A percentile compares a stretch with the other conserved stretches of the same genome.
Evolutionary conservation across 106 monocot genomes (phyloP).

Genomic region (Allium fistulosum): DNA sequence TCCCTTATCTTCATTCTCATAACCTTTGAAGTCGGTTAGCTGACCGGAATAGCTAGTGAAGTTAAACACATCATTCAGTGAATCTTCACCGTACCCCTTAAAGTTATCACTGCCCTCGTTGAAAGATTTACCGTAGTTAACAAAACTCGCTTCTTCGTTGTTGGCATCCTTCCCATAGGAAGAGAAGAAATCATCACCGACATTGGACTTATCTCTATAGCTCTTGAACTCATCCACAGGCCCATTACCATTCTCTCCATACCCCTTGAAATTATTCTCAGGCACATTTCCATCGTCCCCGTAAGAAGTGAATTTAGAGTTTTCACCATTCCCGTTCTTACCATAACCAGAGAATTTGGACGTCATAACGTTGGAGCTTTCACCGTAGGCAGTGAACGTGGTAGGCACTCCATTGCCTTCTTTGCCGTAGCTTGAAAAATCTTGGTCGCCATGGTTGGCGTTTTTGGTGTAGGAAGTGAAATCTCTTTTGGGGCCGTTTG

Average conservation of each 20-base stretch:
- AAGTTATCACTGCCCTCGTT: conserved; percentile 74
- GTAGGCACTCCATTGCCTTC: conserved; percentile 24
- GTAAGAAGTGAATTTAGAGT: conserved; percentile 40
- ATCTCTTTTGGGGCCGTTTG: conserved; percentile 17
- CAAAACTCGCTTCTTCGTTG: conserved; percentile 29
- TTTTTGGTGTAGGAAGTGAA: conserved; percentile 63
- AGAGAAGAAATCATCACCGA: conserved; percentile 71
- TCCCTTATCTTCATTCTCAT: conserved; percentile 31
- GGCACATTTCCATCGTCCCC: conserved; percentile 66
- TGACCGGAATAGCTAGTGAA: conserved; percentile 62
- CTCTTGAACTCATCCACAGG: conserved; percentile 30
- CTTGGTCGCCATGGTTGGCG: conserved; percentile 65
- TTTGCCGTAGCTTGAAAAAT: conserved; percentile 80
- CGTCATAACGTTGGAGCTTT: conserved; percentile 60
- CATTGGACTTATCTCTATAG: conserved; percentile 79
- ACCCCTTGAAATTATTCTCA: conserved; percentile 55
- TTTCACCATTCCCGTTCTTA: conserved; percentile 32
- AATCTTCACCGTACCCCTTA: conserved; percentile 51
- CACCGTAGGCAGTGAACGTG: conserved; percentile 47
- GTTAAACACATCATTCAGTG: conserved; percentile 25
- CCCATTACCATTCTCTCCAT: conserved; percentile 49
- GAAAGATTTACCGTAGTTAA: conserved; percentile 65
- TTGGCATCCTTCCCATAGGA: conserved; percentile 62
- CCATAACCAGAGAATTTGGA: conserved; percentile 59
- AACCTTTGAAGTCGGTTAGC: conserved; percentile 51